Evolutionary conservation across 345 rosid genomes (phyloP).

Genomic region (Alliaria petiolata): DNA sequence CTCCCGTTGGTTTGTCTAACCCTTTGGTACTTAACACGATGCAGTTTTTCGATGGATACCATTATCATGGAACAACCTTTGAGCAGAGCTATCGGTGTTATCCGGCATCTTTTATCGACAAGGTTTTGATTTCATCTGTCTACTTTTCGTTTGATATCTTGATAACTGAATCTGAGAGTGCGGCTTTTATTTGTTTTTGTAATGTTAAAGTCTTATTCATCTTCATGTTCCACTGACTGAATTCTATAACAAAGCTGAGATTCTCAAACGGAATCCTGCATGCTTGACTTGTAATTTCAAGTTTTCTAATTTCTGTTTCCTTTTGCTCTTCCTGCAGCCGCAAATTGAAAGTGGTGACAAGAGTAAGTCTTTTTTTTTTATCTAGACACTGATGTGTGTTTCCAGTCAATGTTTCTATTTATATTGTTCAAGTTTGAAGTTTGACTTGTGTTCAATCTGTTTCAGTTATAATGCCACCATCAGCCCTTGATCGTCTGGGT

Average conservation of each 20-base stretch:
- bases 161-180: too few relatives aligned
- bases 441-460: slow-evolving; percentile 17
- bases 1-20: too few relatives aligned
- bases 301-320: slow-evolving; percentile 16
- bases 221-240: neutral
- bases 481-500: slow-evolving; percentile 98
- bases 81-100: slow-evolving; percentile 96
- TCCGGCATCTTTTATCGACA: slow-evolving; percentile 97
- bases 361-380: slow-evolving; percentile 61
- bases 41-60: slow-evolving; percentile 87
- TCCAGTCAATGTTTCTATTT: neutral
- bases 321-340: slow-evolving; percentile 57
- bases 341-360: slow-evolving; percentile 98
- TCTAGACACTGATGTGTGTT: neutral
- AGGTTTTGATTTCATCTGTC: slow-evolving; percentile 53
- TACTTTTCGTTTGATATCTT: neutral
- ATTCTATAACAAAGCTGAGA: neutral
- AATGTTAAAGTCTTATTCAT: too few relatives aligned
- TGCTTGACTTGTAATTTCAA: neutral
- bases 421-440: slow-evolving; percentile 15
- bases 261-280: too few relatives aligned
- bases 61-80: slow-evolving; percentile 90
- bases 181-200: neutral
- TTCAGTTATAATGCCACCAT: slow-evolving; percentile 99
- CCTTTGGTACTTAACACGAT: neutral